These are phyloP conservation scores for Omphalotus olearius DNA, from an alignment of 1,284 basidiomycete genomes.

Conservation along the genomic window DNA sequence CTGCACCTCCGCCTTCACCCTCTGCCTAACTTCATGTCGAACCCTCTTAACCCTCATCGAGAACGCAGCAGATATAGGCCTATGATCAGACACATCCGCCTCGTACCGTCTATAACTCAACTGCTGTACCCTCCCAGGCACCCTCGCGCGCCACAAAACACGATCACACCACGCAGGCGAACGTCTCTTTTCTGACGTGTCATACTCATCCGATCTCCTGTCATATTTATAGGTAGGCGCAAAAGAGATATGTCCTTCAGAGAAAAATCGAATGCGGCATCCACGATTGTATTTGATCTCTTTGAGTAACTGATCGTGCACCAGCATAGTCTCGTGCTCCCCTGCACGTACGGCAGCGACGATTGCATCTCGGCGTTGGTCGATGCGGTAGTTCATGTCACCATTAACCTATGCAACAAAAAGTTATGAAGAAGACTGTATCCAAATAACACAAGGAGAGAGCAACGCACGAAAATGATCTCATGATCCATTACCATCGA, in stretches of 20 bases:
- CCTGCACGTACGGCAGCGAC: conserved; percentile 62
- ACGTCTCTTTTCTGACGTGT: conserved; percentile 84
- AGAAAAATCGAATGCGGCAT: conserved; percentile 82
- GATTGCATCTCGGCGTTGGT: conserved; percentile 82
- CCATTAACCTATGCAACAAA: conserved; percentile 56
- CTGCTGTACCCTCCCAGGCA: conserved; percentile 52
- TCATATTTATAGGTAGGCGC: conserved; percentile 97
- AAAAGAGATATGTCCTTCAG: conserved; percentile 80
- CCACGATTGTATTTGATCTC: conserved; percentile 84
- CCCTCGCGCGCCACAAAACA: conserved; percentile 75
- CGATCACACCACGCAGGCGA: conserved; percentile 97
- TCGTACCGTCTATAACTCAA: conserved; percentile 79
- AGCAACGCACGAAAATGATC: conserved; percentile 75
- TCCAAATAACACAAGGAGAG: neutral
- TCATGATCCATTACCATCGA: conserved; percentile 95
- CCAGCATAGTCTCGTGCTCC: conserved; percentile 61
- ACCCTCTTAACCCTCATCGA: conserved; percentile 70
- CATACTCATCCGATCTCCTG: conserved; percentile 72
- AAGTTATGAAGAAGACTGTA: neutral
- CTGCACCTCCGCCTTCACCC: conserved; percentile 51
- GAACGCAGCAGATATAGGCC: conserved; percentile 83
- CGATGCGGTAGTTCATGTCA: conserved; percentile 93
- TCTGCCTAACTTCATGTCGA: conserved; percentile 49
- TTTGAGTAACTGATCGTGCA: conserved; percentile 87
- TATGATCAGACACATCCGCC: conserved; percentile 80